Evolutionary conservation across 2,329 filamentous ascomycete genomes (phyloP), one percentile per base, ranked within the genome.

Genomic region (Cercospora janseana): DNA sequence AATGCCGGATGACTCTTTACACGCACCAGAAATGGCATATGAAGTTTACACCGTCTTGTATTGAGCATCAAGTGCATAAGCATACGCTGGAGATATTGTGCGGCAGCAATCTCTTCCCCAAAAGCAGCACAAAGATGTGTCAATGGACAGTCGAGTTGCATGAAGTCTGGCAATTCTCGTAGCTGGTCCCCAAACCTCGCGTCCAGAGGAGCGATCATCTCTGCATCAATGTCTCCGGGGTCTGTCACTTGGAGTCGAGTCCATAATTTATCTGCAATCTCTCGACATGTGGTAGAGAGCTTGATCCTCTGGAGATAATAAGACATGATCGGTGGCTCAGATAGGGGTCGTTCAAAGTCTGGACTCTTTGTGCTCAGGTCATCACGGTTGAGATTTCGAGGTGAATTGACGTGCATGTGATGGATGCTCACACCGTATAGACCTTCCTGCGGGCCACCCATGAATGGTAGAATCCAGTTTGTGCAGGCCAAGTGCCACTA

Each of bases 301-400:
- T 66, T 68, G n/a, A 74, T 62, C 0, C 74, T 68, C 26, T 70
- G 64, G 4, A 75, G 59, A 18, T 69, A 71, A 49, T 75, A 77
- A 5, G 72, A 71, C 70, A 74, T 75, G 9, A 62, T 60, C 0
- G 74, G 76, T 6, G 72, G 71, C 10, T 68, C 62, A 2, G 64
- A 62, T 0, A 66, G 43, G 1, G 72, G 66, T 13, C 56, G 51
- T 4, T 63, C 55, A 4, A 62, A 57, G 3, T 59, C 56, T 6
- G 54, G 41, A 6, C 51, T 21, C 52, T 60, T 16, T n/a, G 43
- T 24, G 8, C 52, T 40, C 2, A 76, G 63, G 4, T 70, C 66
- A 2, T 64, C 61, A 37, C 75, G 72, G 18, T 72, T 66, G 9
- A 75, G 59, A 43, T 77, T 75, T 2, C 68, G 60, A 1, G 72